phyloP scores from a whole-genome alignment of 2,329 filamentous ascomycete genomes.

The Xylaria sp. region DNA sequence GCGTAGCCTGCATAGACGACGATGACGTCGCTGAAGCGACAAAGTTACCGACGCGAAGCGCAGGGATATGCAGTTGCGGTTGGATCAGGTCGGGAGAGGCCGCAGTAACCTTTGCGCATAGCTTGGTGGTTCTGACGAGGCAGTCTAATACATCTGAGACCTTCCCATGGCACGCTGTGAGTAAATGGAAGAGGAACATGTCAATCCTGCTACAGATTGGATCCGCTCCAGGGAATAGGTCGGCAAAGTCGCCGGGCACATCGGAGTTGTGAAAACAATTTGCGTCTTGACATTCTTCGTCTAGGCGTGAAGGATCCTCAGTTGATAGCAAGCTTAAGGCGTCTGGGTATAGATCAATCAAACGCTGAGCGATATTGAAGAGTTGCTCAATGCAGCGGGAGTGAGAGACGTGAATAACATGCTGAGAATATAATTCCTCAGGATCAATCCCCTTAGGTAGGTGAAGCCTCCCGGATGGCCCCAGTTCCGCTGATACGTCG shows the following conservation, averaged over 20 bases:
- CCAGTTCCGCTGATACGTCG: conserved; percentile 43
- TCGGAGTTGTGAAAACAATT: conserved; percentile 51
- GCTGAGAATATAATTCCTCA: conserved; percentile 41
- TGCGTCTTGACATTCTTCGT: conserved; percentile 46
- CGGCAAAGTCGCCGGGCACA: conserved; percentile 36
- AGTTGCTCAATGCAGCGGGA: conserved; percentile 50
- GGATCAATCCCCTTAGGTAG: conserved; percentile 44
- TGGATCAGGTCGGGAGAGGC: conserved; percentile 44
- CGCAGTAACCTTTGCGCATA: conserved; percentile 50
- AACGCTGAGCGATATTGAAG: conserved; percentile 51
- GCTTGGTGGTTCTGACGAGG: conserved; percentile 48
- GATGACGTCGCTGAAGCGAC: conserved; percentile 43
- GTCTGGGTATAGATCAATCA: conserved; percentile 53
- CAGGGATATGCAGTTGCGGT: conserved; percentile 53
- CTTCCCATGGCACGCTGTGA: conserved; percentile 54
- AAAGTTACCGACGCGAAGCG: conserved; percentile 54
- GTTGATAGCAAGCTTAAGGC: conserved; percentile 43
- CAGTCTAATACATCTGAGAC: conserved; percentile 53
- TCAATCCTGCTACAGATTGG: conserved; percentile 46
- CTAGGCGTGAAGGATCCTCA: background rate
- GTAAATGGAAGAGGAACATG: conserved; percentile 51
- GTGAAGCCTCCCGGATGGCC: conserved; percentile 41
- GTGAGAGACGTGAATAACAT: conserved; percentile 44
- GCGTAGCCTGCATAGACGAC: conserved; percentile 44
- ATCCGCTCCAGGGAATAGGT: conserved; percentile 32